Conservation (phyloP, 345 rosid species). For the Nasturtium officinale region DNA sequence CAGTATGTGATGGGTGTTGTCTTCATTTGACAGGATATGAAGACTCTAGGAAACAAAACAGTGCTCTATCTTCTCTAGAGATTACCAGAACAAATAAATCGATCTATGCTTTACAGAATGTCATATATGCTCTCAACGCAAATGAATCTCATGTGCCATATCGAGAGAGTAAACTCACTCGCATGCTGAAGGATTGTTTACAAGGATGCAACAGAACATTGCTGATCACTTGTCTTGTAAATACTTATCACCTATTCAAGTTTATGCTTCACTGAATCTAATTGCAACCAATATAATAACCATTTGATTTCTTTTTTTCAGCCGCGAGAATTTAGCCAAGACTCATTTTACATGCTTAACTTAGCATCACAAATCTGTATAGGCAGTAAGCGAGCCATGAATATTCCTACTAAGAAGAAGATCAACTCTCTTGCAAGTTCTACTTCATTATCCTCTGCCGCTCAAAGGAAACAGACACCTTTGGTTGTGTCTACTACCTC, state of each 20-base stretch:
- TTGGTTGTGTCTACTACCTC: conserved; percentile 40
- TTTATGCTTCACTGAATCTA: conserved; percentile 4
- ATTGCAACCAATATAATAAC: conserved; percentile 27
- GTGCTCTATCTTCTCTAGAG: conserved; percentile 46
- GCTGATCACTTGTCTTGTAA: conserved; percentile 76
- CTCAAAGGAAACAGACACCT: conserved; percentile 40
- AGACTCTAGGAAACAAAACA: conserved; percentile 56
- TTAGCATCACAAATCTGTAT: conserved; percentile 68
- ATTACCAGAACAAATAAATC: conserved; percentile 61
- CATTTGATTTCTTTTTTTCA: conserved; percentile 36
- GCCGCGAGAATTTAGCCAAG: conserved; percentile 71
- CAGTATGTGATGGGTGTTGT: conserved; percentile 4
- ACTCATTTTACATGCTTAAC: conserved; percentile 63
- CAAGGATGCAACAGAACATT: conserved; percentile 53
- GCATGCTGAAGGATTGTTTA: conserved; percentile 70
- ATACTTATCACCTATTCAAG: neutral
- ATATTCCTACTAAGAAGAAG: conserved; percentile 52
- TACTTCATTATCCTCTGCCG: conserved; percentile 41
- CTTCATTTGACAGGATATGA: conserved; percentile 59
- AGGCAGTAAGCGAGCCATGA: conserved; percentile 40
- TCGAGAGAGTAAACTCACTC: conserved; percentile 78
- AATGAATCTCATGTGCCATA: conserved; percentile 70
- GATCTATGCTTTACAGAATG: conserved; percentile 70
- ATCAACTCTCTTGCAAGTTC: conserved; percentile 41
- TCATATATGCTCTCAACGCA: conserved; percentile 62